Conservation (phyloP, 495 filamentous ascomycete species). For the Neurospora sp. region DNA sequence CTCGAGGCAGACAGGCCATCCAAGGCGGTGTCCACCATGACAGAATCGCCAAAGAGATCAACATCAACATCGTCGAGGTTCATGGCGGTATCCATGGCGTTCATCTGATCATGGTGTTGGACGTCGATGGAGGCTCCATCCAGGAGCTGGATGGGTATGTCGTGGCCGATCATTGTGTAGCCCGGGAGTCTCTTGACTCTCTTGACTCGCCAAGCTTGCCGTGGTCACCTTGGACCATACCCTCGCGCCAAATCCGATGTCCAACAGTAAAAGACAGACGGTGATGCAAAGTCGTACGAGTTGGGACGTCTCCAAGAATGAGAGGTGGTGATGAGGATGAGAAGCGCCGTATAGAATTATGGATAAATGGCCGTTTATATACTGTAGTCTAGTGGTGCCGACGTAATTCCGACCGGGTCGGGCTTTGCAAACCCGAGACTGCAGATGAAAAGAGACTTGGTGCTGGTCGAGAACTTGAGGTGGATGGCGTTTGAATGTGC, state of each 20-base stretch:
- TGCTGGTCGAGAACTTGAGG: background rate
- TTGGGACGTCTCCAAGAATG: background rate
- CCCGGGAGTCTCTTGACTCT: background rate
- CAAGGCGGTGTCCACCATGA: conserved; percentile 35
- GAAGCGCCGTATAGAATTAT: background rate
- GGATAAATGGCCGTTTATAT: background rate
- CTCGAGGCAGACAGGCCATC: conserved; percentile 29
- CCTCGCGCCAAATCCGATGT: background rate
- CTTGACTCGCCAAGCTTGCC: background rate
- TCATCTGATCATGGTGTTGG: conserved; percentile 7
- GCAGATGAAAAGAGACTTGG: background rate
- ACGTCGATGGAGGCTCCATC: conserved; percentile 11
- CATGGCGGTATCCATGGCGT: conserved; percentile 24
- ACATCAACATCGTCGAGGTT: conserved; percentile 60
- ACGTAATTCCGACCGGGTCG: background rate
- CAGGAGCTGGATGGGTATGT: conserved; percentile 27
- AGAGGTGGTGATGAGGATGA: background rate
- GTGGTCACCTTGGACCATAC: background rate
- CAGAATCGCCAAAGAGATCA: conserved; percentile 67
- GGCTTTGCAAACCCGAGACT: background rate
- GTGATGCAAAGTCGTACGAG: background rate
- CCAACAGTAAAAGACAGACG: background rate
- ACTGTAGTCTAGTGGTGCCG: background rate
- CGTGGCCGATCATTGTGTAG: conserved; percentile 17
- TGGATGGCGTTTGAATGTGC: background rate